A percentile compares a stretch with the other conserved stretches of the same genome.
phyloP scores from a whole-genome alignment of 2,329 filamentous ascomycete species.

The Rhynchosporium graminicola region DNA sequence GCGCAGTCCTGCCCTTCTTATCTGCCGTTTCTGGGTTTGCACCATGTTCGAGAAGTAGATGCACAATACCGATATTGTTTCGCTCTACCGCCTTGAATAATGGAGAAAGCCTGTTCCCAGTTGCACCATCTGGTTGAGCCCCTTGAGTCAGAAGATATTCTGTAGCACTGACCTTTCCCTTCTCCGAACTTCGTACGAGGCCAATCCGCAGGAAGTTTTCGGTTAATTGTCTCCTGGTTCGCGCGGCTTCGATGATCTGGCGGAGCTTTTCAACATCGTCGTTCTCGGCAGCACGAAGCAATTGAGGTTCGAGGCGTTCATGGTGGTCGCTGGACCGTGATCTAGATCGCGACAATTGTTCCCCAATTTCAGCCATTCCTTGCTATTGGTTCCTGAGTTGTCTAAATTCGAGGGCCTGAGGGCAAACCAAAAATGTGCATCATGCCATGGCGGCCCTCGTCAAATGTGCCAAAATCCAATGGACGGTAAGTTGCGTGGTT shows the following conservation, averaged over 20 bases:
- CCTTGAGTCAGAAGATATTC: constrained; percentile 31
- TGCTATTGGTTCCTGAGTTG: not conserved
- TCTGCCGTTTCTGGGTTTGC: constrained; percentile 33
- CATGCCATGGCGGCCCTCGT: not conserved
- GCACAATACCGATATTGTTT: constrained; percentile 32
- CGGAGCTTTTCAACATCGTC: constrained; percentile 32
- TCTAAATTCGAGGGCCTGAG: not conserved
- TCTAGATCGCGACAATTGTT: constrained; percentile 22
- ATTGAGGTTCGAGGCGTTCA: constrained; percentile 33
- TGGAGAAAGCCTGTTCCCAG: constrained; percentile 31
- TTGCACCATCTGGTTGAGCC: constrained; percentile 29
- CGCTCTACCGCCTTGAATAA: constrained; percentile 33
- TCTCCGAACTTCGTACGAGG: constrained; percentile 34
- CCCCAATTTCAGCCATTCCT: constrained; percentile 16
- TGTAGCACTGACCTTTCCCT: constrained; percentile 31
- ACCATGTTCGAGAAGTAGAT: constrained; percentile 31
- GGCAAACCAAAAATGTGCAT: constrained; percentile 5
- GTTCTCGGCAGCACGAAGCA: constrained; percentile 33
- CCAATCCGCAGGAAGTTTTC: constrained; percentile 33
- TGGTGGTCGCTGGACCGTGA: constrained; percentile 31
- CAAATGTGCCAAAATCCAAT: not conserved
- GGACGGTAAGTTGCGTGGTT: not conserved
- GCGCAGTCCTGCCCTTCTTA: constrained; percentile 33
- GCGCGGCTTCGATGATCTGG: constrained; percentile 28
- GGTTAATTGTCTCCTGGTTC: constrained; percentile 28